Evolutionary conservation across 352 stramenopile species (phyloP), one percentile per base, ranked within the genome.

Genomic region (Phytophthora vignae): DNA sequence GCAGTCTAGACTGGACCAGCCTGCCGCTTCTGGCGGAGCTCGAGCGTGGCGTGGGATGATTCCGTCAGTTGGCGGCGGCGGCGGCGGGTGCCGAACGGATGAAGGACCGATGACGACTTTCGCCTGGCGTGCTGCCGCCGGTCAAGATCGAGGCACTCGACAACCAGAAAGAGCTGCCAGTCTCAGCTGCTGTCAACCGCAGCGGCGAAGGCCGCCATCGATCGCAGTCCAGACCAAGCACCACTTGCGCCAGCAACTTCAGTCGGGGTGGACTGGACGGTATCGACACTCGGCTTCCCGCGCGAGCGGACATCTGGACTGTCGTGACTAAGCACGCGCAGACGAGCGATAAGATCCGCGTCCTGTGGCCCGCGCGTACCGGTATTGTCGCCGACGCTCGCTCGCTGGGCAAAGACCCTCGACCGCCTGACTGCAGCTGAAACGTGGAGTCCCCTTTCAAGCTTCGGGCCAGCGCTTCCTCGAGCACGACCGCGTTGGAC

Each of bases 231-330:
- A 62, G 38, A 53, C 29, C 36, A 22, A 56, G 38, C 17, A 22
- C 36, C 57, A 60, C 48, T 65, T 73, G 59, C 64, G 59, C 17
- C 65, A 73, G 59, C 50, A 69, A 68, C 64, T 69, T 77, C 64
- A 64, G 64, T 60, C 44, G 55, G 33, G 52, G 48, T 11, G 38
- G n/a, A 49, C 64, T 75, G 61, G 36, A 76, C 64, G 54, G 53
- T 71, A 68, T 72, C 54, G 61, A 74, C 67, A 74, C 67, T 69
- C 67, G 36, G 55, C 29, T 74, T 70, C 46, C 53, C 44, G 52
- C 55, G 52, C 56, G 46, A 55, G 33, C 40, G 38, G 22, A 10
- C n/a, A 48, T 48, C 40, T 2, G 9, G 40, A n/a, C 42, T 21
- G 14, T 54, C 56, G 33, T 53, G 33, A 40, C 3, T 64, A 69